Conservation (phyloP, 306 rosid species). For the Sphenostylis stenocarpa region DNA sequence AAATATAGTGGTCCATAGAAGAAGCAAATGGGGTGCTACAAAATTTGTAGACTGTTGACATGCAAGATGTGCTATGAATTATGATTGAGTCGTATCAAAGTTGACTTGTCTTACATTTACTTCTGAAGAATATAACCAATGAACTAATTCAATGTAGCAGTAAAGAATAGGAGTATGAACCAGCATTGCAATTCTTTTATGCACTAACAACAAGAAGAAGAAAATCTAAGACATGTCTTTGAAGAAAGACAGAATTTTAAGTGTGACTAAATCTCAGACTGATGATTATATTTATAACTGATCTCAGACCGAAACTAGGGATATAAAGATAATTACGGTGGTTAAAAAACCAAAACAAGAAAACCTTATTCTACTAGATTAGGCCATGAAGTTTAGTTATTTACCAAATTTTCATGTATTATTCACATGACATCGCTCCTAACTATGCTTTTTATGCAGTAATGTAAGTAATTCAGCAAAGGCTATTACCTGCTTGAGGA, state of each 20-base stretch:
- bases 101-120: conserved; percentile 36
- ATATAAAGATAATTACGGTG: not conserved
- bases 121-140: not conserved
- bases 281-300: not conserved
- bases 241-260: not conserved
- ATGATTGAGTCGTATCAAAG: conserved; percentile 1
- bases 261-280: not conserved
- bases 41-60: not conserved
- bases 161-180: not conserved
- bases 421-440: not conserved
- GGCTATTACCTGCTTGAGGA: conserved; percentile 73
- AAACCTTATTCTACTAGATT: not conserved
- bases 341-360: not conserved
- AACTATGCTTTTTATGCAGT: not conserved
- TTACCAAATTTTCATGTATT: not conserved
- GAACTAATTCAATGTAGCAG: conserved; percentile 14
- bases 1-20: not conserved
- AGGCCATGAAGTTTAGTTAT: not conserved
- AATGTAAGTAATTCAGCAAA: not conserved
- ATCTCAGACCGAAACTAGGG: too few species aligned
- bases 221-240: not conserved
- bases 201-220: not conserved
- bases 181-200: not conserved
- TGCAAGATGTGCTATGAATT: not conserved
- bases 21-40: not conserved